A percentile compares a stretch with the other conserved stretches of the same genome.
Conservation (phyloP, 2,329 filamentous ascomycete genomes). For the Penicillium sp. region DNA sequence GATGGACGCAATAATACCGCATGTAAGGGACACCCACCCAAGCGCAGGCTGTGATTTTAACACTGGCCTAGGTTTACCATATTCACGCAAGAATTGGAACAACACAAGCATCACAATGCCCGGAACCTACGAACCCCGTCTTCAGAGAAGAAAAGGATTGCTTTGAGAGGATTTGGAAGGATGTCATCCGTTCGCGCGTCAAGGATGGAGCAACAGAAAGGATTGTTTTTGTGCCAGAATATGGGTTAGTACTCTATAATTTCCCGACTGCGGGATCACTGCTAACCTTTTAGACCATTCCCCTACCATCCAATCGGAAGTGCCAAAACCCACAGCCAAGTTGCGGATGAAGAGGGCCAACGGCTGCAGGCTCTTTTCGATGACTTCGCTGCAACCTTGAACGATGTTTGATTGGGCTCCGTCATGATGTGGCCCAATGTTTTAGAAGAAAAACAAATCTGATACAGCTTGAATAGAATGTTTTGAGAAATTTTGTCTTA, state of each 20-base stretch:
- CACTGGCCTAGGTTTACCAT: background rate
- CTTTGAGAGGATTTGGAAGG: background rate
- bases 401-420: background rate
- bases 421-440: background rate
- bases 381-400: background rate
- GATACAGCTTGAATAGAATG: background rate
- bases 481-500: background rate
- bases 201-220: background rate
- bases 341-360: background rate
- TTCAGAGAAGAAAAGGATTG: background rate
- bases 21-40: background rate
- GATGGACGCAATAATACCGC: background rate
- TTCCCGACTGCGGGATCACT: background rate
- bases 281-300: background rate
- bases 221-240: background rate
- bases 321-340: background rate
- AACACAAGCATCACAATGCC: background rate
- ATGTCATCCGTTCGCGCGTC: background rate
- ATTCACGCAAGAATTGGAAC: background rate
- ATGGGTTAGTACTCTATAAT: background rate
- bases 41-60: background rate
- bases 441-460: background rate
- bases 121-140: background rate
- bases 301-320: background rate
- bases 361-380: background rate